A percentile compares a stretch with the other conserved stretches of the same genome.
Conservation (phyloP, 805 yeast genomes). For the Saturnispora kantuleensis region DNA sequence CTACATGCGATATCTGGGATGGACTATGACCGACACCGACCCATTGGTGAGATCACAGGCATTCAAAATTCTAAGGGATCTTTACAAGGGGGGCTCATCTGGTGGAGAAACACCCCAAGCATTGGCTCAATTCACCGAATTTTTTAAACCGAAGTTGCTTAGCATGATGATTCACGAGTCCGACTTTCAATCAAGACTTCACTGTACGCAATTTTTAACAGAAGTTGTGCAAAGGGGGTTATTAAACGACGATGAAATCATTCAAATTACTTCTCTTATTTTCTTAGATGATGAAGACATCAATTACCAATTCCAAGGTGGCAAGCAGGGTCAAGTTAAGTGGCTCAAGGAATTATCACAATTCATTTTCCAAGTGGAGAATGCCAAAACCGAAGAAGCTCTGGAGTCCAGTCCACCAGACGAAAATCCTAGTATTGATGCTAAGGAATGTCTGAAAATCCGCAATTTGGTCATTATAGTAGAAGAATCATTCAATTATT, state of each 20-base stretch:
- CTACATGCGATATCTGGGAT: slow-evolving; percentile 70
- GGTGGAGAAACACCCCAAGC: slow-evolving; percentile 40
- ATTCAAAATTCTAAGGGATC: slow-evolving; percentile 40
- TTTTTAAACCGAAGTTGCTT: slow-evolving; percentile 55
- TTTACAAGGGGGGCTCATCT: slow-evolving; percentile 29
- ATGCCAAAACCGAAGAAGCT: slow-evolving; percentile 1
- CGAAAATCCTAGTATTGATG: slow-evolving; percentile 18
- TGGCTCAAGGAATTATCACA: slow-evolving; percentile 37
- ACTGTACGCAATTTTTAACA: slow-evolving; percentile 41
- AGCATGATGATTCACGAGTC: slow-evolving; percentile 51
- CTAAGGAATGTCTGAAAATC: slow-evolving; percentile 23
- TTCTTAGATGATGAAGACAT: slow-evolving; percentile 22
- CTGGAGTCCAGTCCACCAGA: slow-evolving; percentile 2
- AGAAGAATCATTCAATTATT: slow-evolving; percentile 23
- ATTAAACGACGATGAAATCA: slow-evolving; percentile 48
- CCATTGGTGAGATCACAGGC: slow-evolving; percentile 56
- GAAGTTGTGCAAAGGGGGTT: slow-evolving; percentile 54
- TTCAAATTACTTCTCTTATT: slow-evolving; percentile 34
- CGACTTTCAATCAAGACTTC: slow-evolving; percentile 44
- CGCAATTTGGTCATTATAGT: slow-evolving; percentile 23
- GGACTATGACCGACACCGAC: slow-evolving; percentile 71
- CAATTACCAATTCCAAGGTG: slow-evolving; percentile 17
- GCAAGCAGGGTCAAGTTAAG: slow-evolving; percentile 19
- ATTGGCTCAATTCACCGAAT: slow-evolving; percentile 67
- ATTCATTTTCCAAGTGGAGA: slow-evolving; percentile 42